These are phyloP conservation scores for Dianthus caryophyllus DNA, from an alignment of 148 eudicot genomes.

Conservation along the genomic window DNA sequence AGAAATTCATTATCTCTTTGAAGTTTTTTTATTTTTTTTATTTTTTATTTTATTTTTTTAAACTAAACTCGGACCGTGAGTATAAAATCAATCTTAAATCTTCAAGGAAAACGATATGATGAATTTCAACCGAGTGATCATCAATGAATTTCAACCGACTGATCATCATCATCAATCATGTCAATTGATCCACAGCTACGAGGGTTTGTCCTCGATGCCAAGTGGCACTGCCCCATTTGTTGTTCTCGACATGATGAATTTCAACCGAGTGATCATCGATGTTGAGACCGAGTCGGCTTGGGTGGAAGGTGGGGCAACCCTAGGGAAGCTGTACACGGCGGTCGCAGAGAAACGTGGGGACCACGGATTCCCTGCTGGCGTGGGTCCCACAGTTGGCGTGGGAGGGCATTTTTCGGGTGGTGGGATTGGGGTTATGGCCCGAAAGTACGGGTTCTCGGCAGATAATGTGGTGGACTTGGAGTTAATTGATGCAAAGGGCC, in stretches of 20 bases:
- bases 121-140: too few relatives aligned
- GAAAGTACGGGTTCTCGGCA: slow-evolving; percentile 46
- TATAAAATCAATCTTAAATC: slow-evolving; percentile 2
- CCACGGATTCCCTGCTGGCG: slow-evolving; percentile 36
- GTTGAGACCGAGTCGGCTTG: slow-evolving; percentile 32
- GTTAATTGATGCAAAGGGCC: slow-evolving; percentile 22
- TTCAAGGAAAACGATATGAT: too few relatives aligned
- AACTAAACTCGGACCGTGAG: too few relatives aligned
- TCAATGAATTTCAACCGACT: too few relatives aligned
- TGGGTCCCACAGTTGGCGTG: slow-evolving; percentile 34
- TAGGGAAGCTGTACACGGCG: slow-evolving; percentile 38
- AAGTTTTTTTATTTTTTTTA: too few relatives aligned
- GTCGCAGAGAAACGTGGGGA: slow-evolving; percentile 25
- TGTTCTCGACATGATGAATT: slow-evolving; percentile 39
- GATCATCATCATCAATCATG: too few relatives aligned
- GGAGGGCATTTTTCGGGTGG: slow-evolving; percentile 43
- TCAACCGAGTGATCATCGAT: slow-evolving; percentile 31
- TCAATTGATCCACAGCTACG: slow-evolving; percentile 58
- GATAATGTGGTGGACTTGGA: slow-evolving; percentile 37
- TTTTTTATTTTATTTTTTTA: too few relatives aligned
- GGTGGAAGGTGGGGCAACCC: slow-evolving; percentile 63
- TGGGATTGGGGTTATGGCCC: slow-evolving; percentile 31
- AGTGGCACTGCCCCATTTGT: slow-evolving; percentile 40
- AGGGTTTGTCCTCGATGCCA: slow-evolving; percentile 47
- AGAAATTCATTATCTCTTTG: too few relatives aligned